These are phyloP conservation scores for Phialophora tarda DNA, from an alignment of 2,329 filamentous ascomycete genomes.

Conservation along the genomic window DNA sequence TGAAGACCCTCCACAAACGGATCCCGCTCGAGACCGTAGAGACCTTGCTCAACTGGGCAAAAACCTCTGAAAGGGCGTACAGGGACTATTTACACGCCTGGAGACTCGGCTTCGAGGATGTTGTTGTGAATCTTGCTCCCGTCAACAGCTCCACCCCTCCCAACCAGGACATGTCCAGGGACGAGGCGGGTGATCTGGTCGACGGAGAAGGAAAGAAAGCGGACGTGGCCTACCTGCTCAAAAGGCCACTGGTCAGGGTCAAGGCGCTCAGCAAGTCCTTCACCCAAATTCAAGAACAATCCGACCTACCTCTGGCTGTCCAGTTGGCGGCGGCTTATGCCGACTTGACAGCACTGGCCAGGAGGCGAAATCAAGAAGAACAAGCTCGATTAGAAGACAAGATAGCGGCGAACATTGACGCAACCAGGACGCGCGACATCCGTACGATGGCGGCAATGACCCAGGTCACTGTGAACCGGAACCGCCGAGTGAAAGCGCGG, in stretches of 20 bases:
- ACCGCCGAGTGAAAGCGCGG: slow-evolving; percentile 82
- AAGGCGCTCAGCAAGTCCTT: slow-evolving; percentile 87
- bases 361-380: slow-evolving; percentile 75
- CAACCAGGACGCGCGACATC: slow-evolving; percentile 77
- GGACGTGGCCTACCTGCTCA: slow-evolving; percentile 91
- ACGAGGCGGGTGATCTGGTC: slow-evolving; percentile 65
- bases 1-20: slow-evolving; percentile 78
- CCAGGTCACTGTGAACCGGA: slow-evolving; percentile 73
- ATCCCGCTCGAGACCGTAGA: slow-evolving; percentile 76
- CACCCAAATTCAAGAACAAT: slow-evolving; percentile 60
- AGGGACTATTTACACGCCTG: slow-evolving; percentile 84
- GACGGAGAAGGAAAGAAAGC: slow-evolving; percentile 84
- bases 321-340: slow-evolving; percentile 69
- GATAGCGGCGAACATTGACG: slow-evolving; percentile 81
- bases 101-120: slow-evolving; percentile 91
- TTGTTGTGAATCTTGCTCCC: slow-evolving; percentile 89
- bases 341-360: slow-evolving; percentile 74
- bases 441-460: slow-evolving; percentile 74
- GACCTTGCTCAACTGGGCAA: slow-evolving; percentile 79
- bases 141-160: slow-evolving; percentile 61
- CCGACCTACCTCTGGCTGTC: slow-evolving; percentile 57
- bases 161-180: slow-evolving; percentile 62
- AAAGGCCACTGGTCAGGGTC: slow-evolving; percentile 82
- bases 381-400: slow-evolving; percentile 79
- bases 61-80: slow-evolving; percentile 78